Conservation (phyloP, 23 red algal species). For the Pyropia yezoensis region DNA sequence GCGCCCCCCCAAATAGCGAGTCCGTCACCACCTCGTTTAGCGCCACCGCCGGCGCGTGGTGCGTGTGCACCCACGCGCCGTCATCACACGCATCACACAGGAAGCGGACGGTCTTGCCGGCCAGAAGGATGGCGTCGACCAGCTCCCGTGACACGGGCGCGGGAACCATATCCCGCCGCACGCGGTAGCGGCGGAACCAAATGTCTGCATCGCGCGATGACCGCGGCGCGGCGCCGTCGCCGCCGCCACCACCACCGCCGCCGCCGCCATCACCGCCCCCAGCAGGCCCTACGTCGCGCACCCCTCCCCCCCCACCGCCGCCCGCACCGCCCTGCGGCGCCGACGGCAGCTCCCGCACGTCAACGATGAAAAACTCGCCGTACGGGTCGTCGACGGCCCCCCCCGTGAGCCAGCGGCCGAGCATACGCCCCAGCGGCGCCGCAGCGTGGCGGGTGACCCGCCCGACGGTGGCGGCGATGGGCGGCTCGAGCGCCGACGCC, state of each 20-base stretch:
- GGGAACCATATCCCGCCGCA: constrained; percentile 57
- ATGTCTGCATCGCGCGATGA: constrained; percentile 32
- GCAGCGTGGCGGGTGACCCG: constrained; percentile 40
- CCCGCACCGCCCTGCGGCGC: constrained; percentile 8
- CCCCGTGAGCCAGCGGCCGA: constrained; percentile 58
- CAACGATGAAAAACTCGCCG: constrained; percentile 72
- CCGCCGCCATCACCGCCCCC: constrained; percentile 7
- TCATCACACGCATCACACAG: constrained; percentile 58
- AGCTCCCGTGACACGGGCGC: constrained; percentile 18
- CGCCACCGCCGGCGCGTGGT: constrained; percentile 30
- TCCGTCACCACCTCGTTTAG: too few relatives aligned
- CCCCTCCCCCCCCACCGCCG: constrained; percentile 17
- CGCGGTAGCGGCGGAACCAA: constrained; percentile 65
- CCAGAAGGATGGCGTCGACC: constrained; percentile 40
- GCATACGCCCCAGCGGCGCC: constrained; percentile 36
- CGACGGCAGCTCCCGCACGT: constrained; percentile 22
- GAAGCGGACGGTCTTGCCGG: constrained; percentile 71
- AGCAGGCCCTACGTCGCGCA: neutral
- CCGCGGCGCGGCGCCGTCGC: constrained; percentile 30
- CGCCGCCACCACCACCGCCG: constrained; percentile 21
- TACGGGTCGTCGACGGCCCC: constrained; percentile 54
- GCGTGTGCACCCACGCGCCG: constrained; percentile 49
- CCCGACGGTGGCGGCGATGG: constrained; percentile 42
- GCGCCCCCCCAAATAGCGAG: too few relatives aligned
- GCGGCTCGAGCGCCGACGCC: constrained; percentile 21